Base-by-base conservation (phyloP, 139 green algal species). In the Picochlorum sp. region DNA sequence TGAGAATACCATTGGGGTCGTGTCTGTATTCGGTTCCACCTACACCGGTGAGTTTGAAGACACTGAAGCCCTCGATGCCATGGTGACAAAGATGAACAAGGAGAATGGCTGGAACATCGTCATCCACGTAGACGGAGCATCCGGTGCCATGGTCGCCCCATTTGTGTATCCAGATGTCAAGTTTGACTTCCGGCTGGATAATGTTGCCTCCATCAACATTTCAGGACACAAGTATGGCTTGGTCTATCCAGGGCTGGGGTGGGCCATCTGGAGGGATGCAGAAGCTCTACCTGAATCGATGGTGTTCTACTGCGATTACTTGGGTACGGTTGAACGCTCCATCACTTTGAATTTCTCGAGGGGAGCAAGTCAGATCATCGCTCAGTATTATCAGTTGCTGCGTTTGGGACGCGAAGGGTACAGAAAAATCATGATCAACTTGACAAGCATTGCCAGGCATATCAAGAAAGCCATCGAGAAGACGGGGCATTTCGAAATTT, bases 331-430 rank as follows among this genome's bases (percentile, higher is more conserved):
- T 41, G 82, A 91, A 65, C 63, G 67, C 11, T 80, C 61, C 56
- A 73, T 90, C 60, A 90, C 85, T 18, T 69, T 91, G 45, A 91
- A 91, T 75, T 91, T 91, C 67, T 82, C 67, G 62, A 81, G 80
- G 62, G 61, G 61, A 4, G 79, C 83, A 5, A 62, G 47, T 30
- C 67, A 77, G 37, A 78, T 89, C 57, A 57, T 88, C 3, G 83
- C 63, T 10, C 82, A 89, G 68, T 89, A 86, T 67, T 87, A 81
- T 50, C 58, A 75, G 60, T 67, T 80, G 52, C 56, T 86, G 58
- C 78, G 85, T 26, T 74, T 91, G 26, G 85, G 85, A n/a, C 63
- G 45, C 11, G n/a, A 54, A 4, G 84, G 84, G 16, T 91, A 86
- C 68, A 62, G 30, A 10, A 81, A 78, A 56, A 81, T 88, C 62